Evolutionary conservation across 2,329 filamentous ascomycete species (phyloP).

Genomic region (Colletotrichum orchidophilum): DNA sequence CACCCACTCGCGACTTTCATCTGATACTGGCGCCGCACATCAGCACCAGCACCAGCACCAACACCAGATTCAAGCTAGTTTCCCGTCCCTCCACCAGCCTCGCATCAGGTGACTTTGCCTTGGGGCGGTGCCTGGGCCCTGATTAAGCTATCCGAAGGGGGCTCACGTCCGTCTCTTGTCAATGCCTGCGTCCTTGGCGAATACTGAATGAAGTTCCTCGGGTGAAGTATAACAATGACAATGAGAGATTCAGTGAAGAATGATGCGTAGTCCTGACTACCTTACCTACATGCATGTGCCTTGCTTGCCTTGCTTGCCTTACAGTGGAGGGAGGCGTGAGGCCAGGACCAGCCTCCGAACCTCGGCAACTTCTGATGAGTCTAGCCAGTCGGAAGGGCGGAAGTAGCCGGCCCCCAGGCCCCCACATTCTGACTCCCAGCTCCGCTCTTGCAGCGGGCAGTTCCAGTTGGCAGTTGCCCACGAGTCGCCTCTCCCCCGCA

Average conservation of each 20-base stretch:
- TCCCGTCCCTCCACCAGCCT: constrained; percentile 5
- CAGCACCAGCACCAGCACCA: not conserved
- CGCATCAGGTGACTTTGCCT: constrained; percentile 8
- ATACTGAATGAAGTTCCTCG: too few species aligned
- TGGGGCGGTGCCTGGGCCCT: constrained; percentile 6
- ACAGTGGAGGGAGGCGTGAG: not conserved
- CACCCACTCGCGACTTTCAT: constrained; percentile 19
- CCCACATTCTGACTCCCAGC: not conserved
- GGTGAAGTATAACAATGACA: not conserved
- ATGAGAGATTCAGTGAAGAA: too few species aligned
- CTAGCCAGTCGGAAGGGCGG: constrained; percentile 20
- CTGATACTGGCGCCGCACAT: constrained; percentile 6
- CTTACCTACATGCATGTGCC: too few species aligned
- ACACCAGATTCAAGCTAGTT: constrained; percentile 14
- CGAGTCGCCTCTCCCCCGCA: constrained; percentile 52
- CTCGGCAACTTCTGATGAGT: constrained; percentile 32
- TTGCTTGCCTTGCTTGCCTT: not conserved
- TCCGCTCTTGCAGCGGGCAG: not conserved
- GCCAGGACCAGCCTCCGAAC: constrained; percentile 27
- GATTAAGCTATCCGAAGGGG: not conserved
- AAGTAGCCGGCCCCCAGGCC: constrained; percentile 9
- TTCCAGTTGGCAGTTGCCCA: too few species aligned
- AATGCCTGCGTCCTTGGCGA: too few species aligned
- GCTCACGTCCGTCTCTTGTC: not conserved
- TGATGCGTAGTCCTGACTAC: too few species aligned